Percentiles rank a stretch among this genome's conserved stretches.
Evolutionary conservation across 495 filamentous ascomycete species (phyloP).

Genomic region (Tuber umbilicatum): DNA sequence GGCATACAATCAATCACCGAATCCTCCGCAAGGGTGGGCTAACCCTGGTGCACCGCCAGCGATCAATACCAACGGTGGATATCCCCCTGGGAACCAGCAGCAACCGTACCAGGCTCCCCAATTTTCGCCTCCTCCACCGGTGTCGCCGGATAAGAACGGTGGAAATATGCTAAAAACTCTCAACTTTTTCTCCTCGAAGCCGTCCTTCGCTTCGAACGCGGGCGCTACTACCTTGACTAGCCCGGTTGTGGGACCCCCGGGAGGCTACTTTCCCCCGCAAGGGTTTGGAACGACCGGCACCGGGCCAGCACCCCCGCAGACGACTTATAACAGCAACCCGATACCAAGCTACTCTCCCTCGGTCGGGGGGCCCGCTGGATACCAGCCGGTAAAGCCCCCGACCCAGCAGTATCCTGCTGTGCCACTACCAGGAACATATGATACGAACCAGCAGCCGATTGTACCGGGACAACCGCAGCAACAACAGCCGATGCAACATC

Average conservation of each 20-base stretch:
- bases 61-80: background rate
- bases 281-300: background rate
- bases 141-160: conserved; percentile 8
- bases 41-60: background rate
- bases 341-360: background rate
- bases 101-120: conserved; percentile 30
- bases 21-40: background rate
- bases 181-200: conserved; percentile 33
- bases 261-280: background rate
- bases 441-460: background rate
- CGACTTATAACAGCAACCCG: background rate
- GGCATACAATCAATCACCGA: background rate
- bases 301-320: background rate
- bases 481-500: background rate
- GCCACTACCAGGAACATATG: background rate
- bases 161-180: conserved; percentile 17
- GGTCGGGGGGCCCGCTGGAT: background rate
- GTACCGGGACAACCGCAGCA: background rate
- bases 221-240: conserved; percentile 23
- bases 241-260: conserved; percentile 4
- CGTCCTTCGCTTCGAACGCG: conserved; percentile 12
- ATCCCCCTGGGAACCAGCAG: background rate
- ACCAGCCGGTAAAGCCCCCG: background rate
- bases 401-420: background rate
- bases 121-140: conserved; percentile 18